phyloP scores from a whole-genome alignment of 2,329 filamentous ascomycete genomes.

The Diaporthe batatas region DNA sequence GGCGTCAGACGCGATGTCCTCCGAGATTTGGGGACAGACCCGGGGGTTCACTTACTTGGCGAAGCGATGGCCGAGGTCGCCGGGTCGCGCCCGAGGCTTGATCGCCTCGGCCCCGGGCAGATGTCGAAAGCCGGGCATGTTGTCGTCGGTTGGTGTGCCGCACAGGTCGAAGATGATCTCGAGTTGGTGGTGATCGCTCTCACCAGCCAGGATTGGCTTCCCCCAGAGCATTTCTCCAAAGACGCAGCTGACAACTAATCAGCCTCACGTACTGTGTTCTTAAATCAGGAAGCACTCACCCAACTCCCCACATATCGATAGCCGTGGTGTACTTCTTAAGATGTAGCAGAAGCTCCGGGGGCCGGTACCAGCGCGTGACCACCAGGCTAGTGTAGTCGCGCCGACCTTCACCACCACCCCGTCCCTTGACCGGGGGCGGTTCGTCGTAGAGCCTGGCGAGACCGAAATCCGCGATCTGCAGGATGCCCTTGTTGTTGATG shows the following conservation, averaged over 20 bases:
- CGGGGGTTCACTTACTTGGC: slow-evolving; percentile 65
- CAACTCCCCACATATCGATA: slow-evolving; percentile 98
- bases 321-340: slow-evolving; percentile 94
- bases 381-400: slow-evolving; percentile 97
- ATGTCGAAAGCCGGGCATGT: slow-evolving; percentile 90
- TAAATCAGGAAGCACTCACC: slow-evolving; percentile 66
- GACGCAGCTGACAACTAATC: slow-evolving; percentile 76
- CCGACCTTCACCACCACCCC: slow-evolving; percentile 84
- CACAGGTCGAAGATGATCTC: slow-evolving; percentile 95
- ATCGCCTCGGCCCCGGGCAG: slow-evolving; percentile 86
- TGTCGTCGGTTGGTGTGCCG: slow-evolving; percentile 88
- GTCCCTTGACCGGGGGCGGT: slow-evolving; percentile 79
- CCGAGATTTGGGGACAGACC: too few species aligned
- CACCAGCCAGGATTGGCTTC: slow-evolving; percentile 91
- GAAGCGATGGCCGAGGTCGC: slow-evolving; percentile 81
- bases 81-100: slow-evolving; percentile 69
- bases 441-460: slow-evolving; percentile 95
- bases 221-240: slow-evolving; percentile 98
- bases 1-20: slow-evolving; percentile 14
- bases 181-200: slow-evolving; percentile 89
- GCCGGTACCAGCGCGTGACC: slow-evolving; percentile 96
- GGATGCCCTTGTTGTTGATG: slow-evolving; percentile 92
- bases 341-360: slow-evolving; percentile 90
- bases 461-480: slow-evolving; percentile 98
- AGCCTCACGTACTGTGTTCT: slow-evolving; percentile 37